Evolutionary conservation across 192 early-diverging fungal genomes (phyloP).

Genomic region (Entomortierella chlamydospora): DNA sequence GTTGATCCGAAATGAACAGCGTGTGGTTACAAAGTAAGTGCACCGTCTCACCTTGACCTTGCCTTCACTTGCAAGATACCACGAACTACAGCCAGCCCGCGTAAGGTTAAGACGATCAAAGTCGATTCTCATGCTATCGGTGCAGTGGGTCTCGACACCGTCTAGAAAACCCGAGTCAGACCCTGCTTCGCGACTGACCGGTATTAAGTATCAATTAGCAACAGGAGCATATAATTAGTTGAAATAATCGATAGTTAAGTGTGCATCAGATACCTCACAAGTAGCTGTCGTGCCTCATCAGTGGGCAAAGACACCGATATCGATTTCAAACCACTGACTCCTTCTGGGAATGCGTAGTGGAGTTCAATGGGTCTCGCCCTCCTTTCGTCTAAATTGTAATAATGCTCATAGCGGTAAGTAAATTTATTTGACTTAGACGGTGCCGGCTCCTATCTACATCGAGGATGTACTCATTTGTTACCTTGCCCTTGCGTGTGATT

Average conservation of each 20-base stretch:
- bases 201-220: background rate
- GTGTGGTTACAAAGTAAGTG: background rate
- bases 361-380: conserved; percentile 19
- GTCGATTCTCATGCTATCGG: conserved; percentile 39
- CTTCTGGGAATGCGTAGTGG: conserved; percentile 17
- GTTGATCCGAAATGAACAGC: background rate
- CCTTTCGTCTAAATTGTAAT: background rate
- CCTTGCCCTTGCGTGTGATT: conserved; percentile 20
- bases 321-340: background rate
- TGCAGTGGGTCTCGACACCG: conserved; percentile 37
- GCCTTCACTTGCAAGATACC: conserved; percentile 49
- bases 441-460: too few relatives aligned
- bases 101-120: conserved; percentile 27
- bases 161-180: conserved; percentile 24
- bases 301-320: conserved; percentile 20
- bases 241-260: background rate
- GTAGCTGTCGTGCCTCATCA: conserved; percentile 21
- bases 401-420: background rate
- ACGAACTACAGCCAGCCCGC: conserved; percentile 37
- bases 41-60: conserved; percentile 33
- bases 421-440: background rate
- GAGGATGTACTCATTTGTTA: background rate
- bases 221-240: background rate
- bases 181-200: conserved; percentile 13
- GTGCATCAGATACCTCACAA: conserved; percentile 15